Percentiles rank a stretch among this genome's conserved stretches.
Evolutionary conservation across 1,139 yeast genomes (phyloP).

Genomic region (Debaryomyces psychrophilus): DNA sequence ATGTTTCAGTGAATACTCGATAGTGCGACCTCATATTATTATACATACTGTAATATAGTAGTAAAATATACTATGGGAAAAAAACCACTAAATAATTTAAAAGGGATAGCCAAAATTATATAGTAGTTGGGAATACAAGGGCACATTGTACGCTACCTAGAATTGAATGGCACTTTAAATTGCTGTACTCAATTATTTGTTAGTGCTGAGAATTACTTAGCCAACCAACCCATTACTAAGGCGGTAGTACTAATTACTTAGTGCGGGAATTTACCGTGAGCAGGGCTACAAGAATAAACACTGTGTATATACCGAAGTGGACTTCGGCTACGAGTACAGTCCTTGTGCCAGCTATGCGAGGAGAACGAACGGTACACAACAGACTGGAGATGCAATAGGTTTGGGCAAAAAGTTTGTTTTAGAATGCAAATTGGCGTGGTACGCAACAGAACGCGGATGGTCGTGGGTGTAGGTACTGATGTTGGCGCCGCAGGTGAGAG

Average conservation of each 20-base stretch:
- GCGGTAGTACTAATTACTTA: constrained; percentile 10
- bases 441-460: background rate
- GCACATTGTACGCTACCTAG: constrained; percentile 7
- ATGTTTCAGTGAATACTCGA: background rate
- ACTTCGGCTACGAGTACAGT: background rate
- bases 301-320: constrained; percentile 2
- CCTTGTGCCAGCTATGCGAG: background rate
- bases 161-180: constrained; percentile 9
- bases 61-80: constrained; percentile 8
- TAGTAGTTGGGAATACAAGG: constrained; percentile 6
- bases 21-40: constrained; percentile 8
- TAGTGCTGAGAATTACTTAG: constrained; percentile 21
- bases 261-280: constrained; percentile 13
- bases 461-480: background rate
- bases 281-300: constrained; percentile 5
- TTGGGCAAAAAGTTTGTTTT: background rate
- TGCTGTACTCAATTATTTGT: constrained; percentile 22
- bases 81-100: constrained; percentile 3
- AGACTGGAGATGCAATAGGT: background rate
- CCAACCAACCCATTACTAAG: constrained; percentile 2
- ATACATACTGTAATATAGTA: constrained; percentile 8
- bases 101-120: constrained; percentile 9
- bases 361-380: background rate
- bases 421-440: background rate
- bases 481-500: background rate